Conservation (phyloP, 1,284 basidiomycete species). For the Mixia osmundae region DNA sequence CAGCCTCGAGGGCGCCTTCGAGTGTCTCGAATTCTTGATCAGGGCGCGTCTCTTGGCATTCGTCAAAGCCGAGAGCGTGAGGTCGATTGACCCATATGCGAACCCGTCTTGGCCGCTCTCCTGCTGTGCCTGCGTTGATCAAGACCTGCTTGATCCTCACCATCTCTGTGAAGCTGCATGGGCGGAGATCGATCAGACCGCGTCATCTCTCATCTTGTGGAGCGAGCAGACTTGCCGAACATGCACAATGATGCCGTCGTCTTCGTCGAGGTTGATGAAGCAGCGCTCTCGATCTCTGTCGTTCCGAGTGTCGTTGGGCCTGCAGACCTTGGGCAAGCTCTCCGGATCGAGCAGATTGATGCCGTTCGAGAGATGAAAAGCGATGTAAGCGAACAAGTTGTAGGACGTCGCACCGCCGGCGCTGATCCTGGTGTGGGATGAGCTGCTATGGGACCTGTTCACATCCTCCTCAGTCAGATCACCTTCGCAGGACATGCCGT, state of each 20-base stretch:
- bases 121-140: constrained; percentile 4
- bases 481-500: too few species aligned
- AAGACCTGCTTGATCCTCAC: constrained; percentile 8
- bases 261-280: constrained; percentile 4
- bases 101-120: constrained; percentile 5
- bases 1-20: constrained; percentile 4
- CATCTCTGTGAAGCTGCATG: constrained; percentile 6
- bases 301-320: constrained; percentile 6
- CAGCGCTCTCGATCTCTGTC: constrained; percentile 4
- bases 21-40: constrained; percentile 7
- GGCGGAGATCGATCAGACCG: too few species aligned
- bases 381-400: too few species aligned
- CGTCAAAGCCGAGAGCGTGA: constrained; percentile 6
- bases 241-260: constrained; percentile 3
- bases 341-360: too few species aligned
- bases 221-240: too few species aligned
- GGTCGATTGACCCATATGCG: constrained; percentile 6
- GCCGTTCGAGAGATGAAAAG: too few species aligned
- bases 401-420: too few species aligned
- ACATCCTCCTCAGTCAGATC: too few species aligned
- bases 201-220: too few species aligned
- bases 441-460: too few species aligned
- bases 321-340: too few species aligned
- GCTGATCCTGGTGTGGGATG: too few species aligned
- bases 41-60: constrained; percentile 4